Percentiles rank a stretch among this genome's conserved stretches.
phyloP scores from a whole-genome alignment of 2,329 filamentous ascomycete species.

The Aspergillus jensenii region DNA sequence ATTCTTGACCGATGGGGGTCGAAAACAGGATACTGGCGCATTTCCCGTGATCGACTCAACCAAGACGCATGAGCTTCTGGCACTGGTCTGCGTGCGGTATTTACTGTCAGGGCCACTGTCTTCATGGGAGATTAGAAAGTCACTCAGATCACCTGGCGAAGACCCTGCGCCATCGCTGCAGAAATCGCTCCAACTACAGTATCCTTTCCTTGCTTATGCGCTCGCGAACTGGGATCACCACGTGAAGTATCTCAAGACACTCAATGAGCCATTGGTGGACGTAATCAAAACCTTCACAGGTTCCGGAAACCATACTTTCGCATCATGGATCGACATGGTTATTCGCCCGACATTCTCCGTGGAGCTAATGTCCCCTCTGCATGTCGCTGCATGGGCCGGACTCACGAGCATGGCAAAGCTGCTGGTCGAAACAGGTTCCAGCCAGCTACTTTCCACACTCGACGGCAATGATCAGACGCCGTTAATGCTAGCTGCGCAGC shows the following conservation, averaged over 20 bases:
- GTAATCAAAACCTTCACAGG: neutral
- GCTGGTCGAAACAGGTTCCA: neutral
- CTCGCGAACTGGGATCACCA: neutral
- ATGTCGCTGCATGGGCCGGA: neutral
- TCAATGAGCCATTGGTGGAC: neutral
- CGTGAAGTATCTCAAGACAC: neutral
- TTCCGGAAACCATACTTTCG: neutral
- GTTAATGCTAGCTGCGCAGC: neutral
- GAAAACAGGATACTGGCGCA: neutral
- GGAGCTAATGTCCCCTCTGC: neutral
- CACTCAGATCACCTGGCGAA: neutral
- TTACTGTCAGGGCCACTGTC: neutral
- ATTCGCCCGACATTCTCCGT: neutral
- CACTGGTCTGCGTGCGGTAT: neutral
- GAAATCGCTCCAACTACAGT: neutral
- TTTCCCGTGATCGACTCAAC: neutral
- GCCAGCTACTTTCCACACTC: neutral
- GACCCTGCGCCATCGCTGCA: neutral
- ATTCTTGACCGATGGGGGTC: constrained; percentile 36
- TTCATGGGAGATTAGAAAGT: neutral
- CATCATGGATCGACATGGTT: neutral
- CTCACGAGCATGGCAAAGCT: neutral
- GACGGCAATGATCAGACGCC: neutral
- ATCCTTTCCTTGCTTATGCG: neutral
- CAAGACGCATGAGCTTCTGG: neutral